These are phyloP conservation scores for Penicillium paradoxum DNA, from an alignment of 495 filamentous ascomycete genomes.

Conservation along the genomic window DNA sequence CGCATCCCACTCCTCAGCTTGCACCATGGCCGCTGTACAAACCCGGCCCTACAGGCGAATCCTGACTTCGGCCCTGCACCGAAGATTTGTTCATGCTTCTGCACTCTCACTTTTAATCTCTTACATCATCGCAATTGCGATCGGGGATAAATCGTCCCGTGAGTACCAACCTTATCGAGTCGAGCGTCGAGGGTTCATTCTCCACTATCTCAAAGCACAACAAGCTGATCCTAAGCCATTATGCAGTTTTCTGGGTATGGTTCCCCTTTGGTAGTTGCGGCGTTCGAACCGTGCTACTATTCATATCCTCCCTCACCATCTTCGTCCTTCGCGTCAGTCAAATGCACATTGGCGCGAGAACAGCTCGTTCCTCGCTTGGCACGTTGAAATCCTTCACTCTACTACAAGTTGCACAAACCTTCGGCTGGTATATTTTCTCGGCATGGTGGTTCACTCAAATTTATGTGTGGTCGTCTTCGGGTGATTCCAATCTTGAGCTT, in stretches of 20 bases:
- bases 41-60: constrained; percentile 76
- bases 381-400: constrained; percentile 55
- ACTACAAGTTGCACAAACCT: constrained; percentile 59
- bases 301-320: constrained; percentile 60
- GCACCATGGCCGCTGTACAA: constrained; percentile 45
- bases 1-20: constrained; percentile 24
- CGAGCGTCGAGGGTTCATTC: background rate
- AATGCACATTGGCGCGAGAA: constrained; percentile 66
- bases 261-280: constrained; percentile 74
- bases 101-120: constrained; percentile 59
- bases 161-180: constrained; percentile 23
- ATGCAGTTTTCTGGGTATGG: constrained; percentile 75
- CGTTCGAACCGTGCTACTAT: constrained; percentile 65
- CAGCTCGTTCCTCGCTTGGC: constrained; percentile 59
- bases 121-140: constrained; percentile 66
- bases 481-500: constrained; percentile 62
- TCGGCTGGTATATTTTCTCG: constrained; percentile 69
- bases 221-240: background rate
- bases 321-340: constrained; percentile 83
- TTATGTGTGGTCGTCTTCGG: constrained; percentile 71
- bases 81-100: constrained; percentile 74
- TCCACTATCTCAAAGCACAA: background rate
- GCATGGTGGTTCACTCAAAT: constrained; percentile 76
- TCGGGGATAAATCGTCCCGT: constrained; percentile 69
- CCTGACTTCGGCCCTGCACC: constrained; percentile 81